Percentiles rank a stretch among this genome's conserved stretches.
phyloP scores from a whole-genome alignment of 2,329 filamentous ascomycete species.

The Penicillium occitanis region DNA sequence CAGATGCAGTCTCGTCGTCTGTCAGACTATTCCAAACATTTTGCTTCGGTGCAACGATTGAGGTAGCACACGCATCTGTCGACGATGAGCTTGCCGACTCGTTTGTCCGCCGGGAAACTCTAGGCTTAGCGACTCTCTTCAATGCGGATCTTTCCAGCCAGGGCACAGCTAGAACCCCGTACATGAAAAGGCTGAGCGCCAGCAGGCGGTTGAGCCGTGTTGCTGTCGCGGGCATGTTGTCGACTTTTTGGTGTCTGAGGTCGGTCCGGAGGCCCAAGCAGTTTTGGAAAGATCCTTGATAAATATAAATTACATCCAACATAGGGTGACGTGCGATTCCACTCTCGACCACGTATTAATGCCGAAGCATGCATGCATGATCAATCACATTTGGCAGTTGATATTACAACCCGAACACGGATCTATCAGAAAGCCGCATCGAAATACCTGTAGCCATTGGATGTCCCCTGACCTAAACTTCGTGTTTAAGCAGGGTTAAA shows the following conservation, averaged over 20 bases:
- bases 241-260: neutral
- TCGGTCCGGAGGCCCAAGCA: no score
- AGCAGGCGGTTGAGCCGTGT: neutral
- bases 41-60: neutral
- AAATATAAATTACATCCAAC: no score
- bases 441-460: no score
- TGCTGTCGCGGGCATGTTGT: neutral
- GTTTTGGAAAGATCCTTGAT: no score
- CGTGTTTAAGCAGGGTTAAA: no score
- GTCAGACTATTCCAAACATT: neutral
- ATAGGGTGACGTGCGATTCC: no score
- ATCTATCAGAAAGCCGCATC: no score
- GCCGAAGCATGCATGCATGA: no score
- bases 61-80: neutral
- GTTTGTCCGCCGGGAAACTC: neutral
- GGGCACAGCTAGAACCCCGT: neutral
- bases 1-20: neutral
- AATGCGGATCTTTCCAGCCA: neutral
- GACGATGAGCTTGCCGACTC: neutral
- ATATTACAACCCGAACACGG: no score
- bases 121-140: neutral
- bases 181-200: neutral
- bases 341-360: neutral
- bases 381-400: no score
- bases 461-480: no score